phyloP scores from a whole-genome alignment of 2,329 filamentous ascomycete genomes.

The Xylaria multiplex region DNA sequence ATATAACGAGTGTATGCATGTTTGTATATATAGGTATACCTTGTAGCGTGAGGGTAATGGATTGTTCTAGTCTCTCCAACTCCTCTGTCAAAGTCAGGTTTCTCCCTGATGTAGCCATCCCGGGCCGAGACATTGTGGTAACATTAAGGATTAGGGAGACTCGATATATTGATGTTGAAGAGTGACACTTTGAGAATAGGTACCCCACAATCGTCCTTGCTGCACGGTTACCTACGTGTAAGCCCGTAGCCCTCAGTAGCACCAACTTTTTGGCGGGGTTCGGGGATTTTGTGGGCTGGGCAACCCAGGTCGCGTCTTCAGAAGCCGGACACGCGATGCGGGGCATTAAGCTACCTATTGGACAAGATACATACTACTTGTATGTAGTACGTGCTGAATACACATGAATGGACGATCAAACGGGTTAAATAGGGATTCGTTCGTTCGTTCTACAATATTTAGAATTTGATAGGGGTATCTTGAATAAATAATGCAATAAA shows the following conservation, averaged over 20 bases:
- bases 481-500: slow-evolving; percentile 16
- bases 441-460: background rate
- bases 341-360: slow-evolving; percentile 25
- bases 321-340: slow-evolving; percentile 37
- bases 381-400: background rate
- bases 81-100: slow-evolving; percentile 89
- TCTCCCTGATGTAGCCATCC: slow-evolving; percentile 59
- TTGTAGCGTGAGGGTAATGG: slow-evolving; percentile 94
- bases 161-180: slow-evolving; percentile 15
- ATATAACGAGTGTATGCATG: background rate
- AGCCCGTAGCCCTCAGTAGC: background rate
- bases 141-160: background rate
- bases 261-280: slow-evolving; percentile 32
- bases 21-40: slow-evolving; percentile 58
- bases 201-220: too few relatives aligned
- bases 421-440: too few relatives aligned
- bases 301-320: slow-evolving; percentile 30
- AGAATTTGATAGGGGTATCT: slow-evolving; percentile 42
- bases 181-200: background rate
- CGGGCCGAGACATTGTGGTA: slow-evolving; percentile 60
- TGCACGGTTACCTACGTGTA: background rate
- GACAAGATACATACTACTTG: too few relatives aligned
- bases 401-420: background rate
- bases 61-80: slow-evolving; percentile 94
- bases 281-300: slow-evolving; percentile 28